Base-by-base conservation (phyloP, 75 land plant species). In the Selaginella moellendorffii region DNA sequence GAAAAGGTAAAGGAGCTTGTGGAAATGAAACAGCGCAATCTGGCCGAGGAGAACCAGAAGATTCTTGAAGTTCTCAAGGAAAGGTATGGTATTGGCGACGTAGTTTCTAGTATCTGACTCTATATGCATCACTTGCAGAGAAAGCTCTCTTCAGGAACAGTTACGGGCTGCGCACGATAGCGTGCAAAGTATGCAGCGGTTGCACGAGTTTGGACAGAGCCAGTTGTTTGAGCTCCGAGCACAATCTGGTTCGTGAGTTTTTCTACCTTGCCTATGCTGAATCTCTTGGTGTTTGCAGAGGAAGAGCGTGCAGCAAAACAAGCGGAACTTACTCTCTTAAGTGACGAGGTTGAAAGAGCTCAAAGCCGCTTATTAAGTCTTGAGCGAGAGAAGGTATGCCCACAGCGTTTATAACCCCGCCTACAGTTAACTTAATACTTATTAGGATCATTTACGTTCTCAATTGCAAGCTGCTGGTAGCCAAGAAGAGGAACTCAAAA, bases 21-120 rank as follows among this genome's bases (percentile, higher is more conserved):
- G 31, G 97, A 92, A 42, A 92, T 92, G 54, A 92, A 88, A 73
- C 86, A 92, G 61, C 77, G 97, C 0, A 88, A 82, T 63, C 67
- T 92, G 54, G 97, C 97, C 24, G 97, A 92, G 75, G 97, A 92
- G 46, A 92, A 83, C 56, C 95, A 88, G 78, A 92, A 92, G 71
- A 88, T 88, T 28, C 71, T 88, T 8, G 97, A 92, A 67, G 83
- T 76, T 29, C 68, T 92, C 27, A 87, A 88, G 76, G 97, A 92
- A 71, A 83, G 97, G 97, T 92, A 63, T 2, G 23, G 65, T n/a
- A 2, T 22, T 54, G 12, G 60, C 19, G 9, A 20, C 60, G 24
- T 56, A 56, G 14, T 8, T 20, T 24, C 60, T 19, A 24, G n/a
- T 8, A 19, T 24, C 60, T 56, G 60, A 8, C 9, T 56, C 9